Evolutionary conservation across 305 asterid genomes (phyloP), one percentile per base, ranked within the genome.

Genomic region (Solanum hybrid): DNA sequence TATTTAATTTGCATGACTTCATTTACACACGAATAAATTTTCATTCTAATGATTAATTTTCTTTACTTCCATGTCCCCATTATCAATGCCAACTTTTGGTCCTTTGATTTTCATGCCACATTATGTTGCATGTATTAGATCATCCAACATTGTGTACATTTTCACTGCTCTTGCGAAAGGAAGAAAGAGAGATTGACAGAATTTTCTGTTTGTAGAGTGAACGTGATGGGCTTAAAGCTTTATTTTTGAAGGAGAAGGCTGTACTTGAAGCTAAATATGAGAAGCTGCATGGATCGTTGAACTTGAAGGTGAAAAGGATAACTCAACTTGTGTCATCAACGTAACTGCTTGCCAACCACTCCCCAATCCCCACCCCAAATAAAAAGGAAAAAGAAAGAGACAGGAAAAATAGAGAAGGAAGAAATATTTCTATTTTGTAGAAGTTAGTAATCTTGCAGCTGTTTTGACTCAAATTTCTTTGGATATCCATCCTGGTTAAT

Each of bases 211-310:
- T 89, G 46, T 97, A 97, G 98, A 80, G 91, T 51, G 92, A 94
- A 86, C 97, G 94, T 89, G 96, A 97, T 92, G 96, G 92, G 36
- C 81, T 95, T 88, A 98, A 94, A 95, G 94, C 95, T 18, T 95
- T 95, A 16, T 95, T 94, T 94, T 8, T 1, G 6, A 98, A 95
- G 94, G 98, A 95, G 93, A 95, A 97, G 92, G 98, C 98, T 82
- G 95, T 95, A 24, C 97, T 97, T 88, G 99, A 97, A 91, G 98
- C 96, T 80, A 95, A 94, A 89, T 97, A 96, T 90, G 98, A 97
- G 87, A 97, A 95, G 92, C 86, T 95, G 91, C 96, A 95, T 92
- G 95, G 94, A 86, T 98, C 97, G 3, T 95, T 96, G 61, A 95
- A 97, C 80, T 81, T 92, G 16, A 95, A 95, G 95, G 98, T 92